A percentile compares a stretch with the other conserved stretches of the same genome.
phyloP scores from a whole-genome alignment of 2,329 filamentous ascomycete species.

The Diplodia scrobiculata region DNA sequence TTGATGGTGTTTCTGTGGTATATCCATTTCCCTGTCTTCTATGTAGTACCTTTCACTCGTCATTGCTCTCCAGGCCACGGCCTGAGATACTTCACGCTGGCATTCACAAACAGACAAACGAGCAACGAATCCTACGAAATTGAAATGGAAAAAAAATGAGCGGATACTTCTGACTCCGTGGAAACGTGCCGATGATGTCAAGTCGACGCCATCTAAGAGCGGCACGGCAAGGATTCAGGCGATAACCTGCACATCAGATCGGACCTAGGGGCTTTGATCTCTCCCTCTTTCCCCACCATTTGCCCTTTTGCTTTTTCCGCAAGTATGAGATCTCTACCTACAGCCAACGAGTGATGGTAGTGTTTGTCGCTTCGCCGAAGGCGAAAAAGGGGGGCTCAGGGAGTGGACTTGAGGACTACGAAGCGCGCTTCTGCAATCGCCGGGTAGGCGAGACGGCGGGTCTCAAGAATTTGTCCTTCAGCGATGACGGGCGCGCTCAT shows the following conservation, averaged over 20 bases:
- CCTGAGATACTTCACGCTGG: conserved; percentile 1
- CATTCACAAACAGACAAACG: conserved; percentile 13
- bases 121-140: conserved; percentile 5
- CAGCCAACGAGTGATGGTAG: background rate
- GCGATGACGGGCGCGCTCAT: background rate
- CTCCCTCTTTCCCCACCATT: background rate
- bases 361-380: background rate
- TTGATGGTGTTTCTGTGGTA: conserved; percentile 4
- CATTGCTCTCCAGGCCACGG: background rate
- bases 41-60: background rate
- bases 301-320: background rate
- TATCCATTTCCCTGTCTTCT: conserved; percentile 4
- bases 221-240: background rate
- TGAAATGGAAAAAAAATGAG: too few species aligned
- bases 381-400: too few species aligned
- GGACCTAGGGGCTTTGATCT: background rate
- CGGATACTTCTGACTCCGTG: background rate
- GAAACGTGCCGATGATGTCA: background rate
- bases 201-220: background rate
- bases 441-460: background rate
- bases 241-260: background rate
- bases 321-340: too few species aligned
- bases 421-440: background rate
- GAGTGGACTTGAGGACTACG: background rate
- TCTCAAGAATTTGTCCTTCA: background rate